Base-by-base conservation (phyloP, 257 asterid species). In the Fraxinus pennsylvanica region DNA sequence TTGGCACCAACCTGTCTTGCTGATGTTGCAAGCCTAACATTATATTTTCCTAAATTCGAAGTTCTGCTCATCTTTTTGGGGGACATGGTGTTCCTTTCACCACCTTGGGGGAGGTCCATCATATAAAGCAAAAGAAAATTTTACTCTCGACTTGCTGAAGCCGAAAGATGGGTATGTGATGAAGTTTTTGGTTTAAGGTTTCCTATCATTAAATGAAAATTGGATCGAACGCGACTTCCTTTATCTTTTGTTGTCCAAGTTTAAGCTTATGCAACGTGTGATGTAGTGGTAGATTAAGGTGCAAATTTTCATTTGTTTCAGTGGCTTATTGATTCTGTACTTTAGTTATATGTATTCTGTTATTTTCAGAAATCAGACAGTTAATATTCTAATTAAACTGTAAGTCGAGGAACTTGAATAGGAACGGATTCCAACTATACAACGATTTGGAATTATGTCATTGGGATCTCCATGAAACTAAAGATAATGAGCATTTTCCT, bases 91-190 rank as follows among this genome's bases (percentile, higher is more conserved):
- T 94, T 94, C 83, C 96, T 94, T 79, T 84, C 99, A 79, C 97
- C 99, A 19, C 99, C 97, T 68, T 94, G 99, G 99, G 99, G 99
- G 97, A 2, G 99, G 99, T 73, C 99, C 99, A 63, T 83, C 96
- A 19, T 94, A 94, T 79, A 86, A 68, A 75, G 78, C 70, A 36
- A 86, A 73, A 80, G 79, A 87, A 78, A 87, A 74, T 68, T 92
- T 84, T 77, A 84, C 92, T 27, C 95, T 92, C 29, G 94, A 92
- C 80, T 86, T 82, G 25, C 84, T 94, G 89, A 86, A 89, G 88
- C 99, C 99, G 71, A 89, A 75, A 80, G 91, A 89, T 67, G 99
- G 99, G 97, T 94, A 89, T 76, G 93, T 61, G 35, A 13, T 74
- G 74, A 61, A 67, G 50, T 33, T 43, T 35, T 17, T 6, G 9